Conservation (phyloP, 169 alveolate genomes). For the Cryptosporidium ryanae region DNA sequence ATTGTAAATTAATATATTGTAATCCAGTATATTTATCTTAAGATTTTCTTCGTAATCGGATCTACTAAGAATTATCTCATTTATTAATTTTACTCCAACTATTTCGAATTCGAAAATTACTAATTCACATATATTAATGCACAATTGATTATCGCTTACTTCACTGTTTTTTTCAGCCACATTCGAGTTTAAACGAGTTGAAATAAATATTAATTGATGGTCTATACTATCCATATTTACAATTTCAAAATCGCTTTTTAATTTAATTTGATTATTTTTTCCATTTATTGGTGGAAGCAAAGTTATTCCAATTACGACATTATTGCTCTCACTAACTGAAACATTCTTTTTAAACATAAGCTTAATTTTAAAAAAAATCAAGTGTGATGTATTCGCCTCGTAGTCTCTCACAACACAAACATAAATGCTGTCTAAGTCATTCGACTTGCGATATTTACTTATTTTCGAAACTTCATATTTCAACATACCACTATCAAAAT, state of each 20-base stretch:
- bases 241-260: background rate
- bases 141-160: background rate
- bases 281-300: slow-evolving; percentile 6
- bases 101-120: background rate
- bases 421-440: background rate
- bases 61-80: slow-evolving; percentile 11
- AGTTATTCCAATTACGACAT: background rate
- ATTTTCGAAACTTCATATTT: slow-evolving; percentile 6
- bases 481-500: too few relatives aligned
- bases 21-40: slow-evolving; percentile 11
- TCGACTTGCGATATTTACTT: slow-evolving; percentile 1
- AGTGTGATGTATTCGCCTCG: background rate
- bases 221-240: background rate
- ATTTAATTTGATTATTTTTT: background rate
- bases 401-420: slow-evolving; percentile 13
- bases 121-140: slow-evolving; percentile 10
- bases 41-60: background rate
- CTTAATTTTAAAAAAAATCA: slow-evolving; percentile 23
- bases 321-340: background rate
- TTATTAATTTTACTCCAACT: background rate
- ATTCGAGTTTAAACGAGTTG: background rate
- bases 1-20: slow-evolving; percentile 22
- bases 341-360: background rate
- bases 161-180: background rate
- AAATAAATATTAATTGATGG: slow-evolving; percentile 7